These are phyloP conservation scores for Mycena alexandri DNA, from an alignment of 768 basidiomycete genomes.

Conservation along the genomic window DNA sequence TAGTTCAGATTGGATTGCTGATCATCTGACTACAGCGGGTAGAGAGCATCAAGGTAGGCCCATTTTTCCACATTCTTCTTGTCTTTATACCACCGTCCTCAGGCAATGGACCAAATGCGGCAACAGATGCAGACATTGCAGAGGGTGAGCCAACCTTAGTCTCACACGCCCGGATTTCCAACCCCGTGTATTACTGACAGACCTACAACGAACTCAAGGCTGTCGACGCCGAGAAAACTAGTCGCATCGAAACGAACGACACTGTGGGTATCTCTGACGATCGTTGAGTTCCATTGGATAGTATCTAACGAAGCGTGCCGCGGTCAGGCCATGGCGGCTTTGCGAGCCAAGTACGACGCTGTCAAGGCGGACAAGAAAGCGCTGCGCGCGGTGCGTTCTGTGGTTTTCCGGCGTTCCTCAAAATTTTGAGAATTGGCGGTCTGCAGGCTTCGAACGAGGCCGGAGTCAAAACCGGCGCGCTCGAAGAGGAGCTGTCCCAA, in stretches of 20 bases:
- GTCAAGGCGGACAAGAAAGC: not conserved
- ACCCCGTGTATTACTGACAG: not conserved
- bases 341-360: slow-evolving; percentile 3
- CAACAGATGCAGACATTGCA: not conserved
- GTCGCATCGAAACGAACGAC: not conserved
- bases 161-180: not conserved
- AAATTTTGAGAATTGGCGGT: not conserved
- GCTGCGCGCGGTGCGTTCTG: not conserved
- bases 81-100: not conserved
- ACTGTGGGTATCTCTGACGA: not conserved
- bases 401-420: not conserved
- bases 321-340: slow-evolving; percentile 4
- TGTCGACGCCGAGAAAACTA: not conserved
- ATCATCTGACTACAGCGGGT: not conserved
- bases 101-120: not conserved
- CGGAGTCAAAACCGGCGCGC: not conserved
- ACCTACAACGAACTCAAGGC: not conserved
- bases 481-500: not conserved
- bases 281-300: not conserved
- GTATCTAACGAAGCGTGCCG: too few species aligned
- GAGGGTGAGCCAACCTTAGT: not conserved
- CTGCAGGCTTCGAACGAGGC: not conserved
- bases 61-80: not conserved
- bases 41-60: slow-evolving; percentile 13
- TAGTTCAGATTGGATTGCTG: too few species aligned